A percentile compares a stretch with the other conserved stretches of the same genome.
Conservation (phyloP, 768 basidiomycete species). For the Suillus clintonianus region DNA sequence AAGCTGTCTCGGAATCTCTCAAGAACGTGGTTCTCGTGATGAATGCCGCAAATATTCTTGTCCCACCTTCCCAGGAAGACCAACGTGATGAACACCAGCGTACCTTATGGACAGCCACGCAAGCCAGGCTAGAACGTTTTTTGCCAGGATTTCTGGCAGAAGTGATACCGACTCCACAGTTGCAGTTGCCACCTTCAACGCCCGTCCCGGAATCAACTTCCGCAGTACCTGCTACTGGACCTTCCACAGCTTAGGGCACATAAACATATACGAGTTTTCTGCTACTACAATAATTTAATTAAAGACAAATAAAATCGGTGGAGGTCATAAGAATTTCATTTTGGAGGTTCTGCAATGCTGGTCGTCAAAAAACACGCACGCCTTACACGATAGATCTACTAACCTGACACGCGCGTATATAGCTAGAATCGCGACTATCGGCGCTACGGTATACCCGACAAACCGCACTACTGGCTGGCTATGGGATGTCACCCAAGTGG, state of each 20-base stretch:
- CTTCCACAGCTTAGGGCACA: conserved; percentile 10
- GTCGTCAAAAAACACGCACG: conserved; percentile 1
- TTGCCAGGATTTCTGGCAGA: conserved; percentile 86
- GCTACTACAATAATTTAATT: conserved; percentile 7
- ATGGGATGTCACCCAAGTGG: conserved; percentile 52
- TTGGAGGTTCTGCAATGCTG: conserved; percentile 53
- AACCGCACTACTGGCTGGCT: conserved; percentile 42
- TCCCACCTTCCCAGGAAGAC: conserved; percentile 52
- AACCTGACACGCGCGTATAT: conserved; percentile 57
- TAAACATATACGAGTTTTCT: conserved; percentile 4
- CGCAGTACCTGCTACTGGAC: conserved; percentile 8
- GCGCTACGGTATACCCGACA: conserved; percentile 57
- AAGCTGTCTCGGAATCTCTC: conserved; percentile 93
- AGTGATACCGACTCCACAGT: conserved; percentile 50
- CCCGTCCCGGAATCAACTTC: background rate
- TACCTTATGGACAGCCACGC: conserved; percentile 82
- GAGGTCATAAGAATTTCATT: conserved; percentile 54
- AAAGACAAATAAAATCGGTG: background rate
- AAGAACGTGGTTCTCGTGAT: conserved; percentile 97
- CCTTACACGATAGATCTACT: conserved; percentile 14
- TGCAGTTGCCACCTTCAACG: conserved; percentile 6
- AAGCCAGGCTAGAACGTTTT: conserved; percentile 87
- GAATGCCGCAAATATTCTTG: conserved; percentile 84
- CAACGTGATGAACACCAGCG: conserved; percentile 59
- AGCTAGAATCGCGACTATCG: conserved; percentile 43